Conservation (phyloP, 1,284 basidiomycete species). For the Cryptococcus sp. region DNA sequence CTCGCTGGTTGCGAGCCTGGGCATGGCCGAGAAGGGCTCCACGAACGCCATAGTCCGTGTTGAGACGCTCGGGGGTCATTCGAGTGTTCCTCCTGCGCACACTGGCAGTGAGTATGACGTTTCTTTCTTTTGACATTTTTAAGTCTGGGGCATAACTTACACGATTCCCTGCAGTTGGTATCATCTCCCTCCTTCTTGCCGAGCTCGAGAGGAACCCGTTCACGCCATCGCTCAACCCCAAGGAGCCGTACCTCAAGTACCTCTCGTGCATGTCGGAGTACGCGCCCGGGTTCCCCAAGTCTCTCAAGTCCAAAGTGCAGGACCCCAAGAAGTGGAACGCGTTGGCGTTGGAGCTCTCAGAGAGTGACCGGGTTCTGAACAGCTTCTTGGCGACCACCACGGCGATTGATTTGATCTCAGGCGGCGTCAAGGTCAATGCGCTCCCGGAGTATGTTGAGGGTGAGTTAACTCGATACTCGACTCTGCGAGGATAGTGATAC, state of each 20-base stretch:
- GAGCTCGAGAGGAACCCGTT: conserved; percentile 47
- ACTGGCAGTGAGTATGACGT: conserved; percentile 43
- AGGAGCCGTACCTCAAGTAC: conserved; percentile 51
- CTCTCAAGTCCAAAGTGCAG: conserved; percentile 37
- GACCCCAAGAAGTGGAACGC: conserved; percentile 48
- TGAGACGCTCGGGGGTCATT: conserved; percentile 49
- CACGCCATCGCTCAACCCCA: conserved; percentile 38
- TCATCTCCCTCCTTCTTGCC: conserved; percentile 45
- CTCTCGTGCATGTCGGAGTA: conserved; percentile 53
- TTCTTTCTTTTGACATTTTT: background rate
- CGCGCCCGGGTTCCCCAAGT: conserved; percentile 46
- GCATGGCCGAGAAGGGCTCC: conserved; percentile 54
- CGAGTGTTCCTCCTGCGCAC: conserved; percentile 47
- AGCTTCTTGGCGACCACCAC: conserved; percentile 48
- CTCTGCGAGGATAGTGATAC: background rate
- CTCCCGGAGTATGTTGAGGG: conserved; percentile 47
- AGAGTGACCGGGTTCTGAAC: conserved; percentile 31
- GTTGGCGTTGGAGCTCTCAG: conserved; percentile 47
- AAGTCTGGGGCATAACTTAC: background rate
- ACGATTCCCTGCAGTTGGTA: conserved; percentile 37
- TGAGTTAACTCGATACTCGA: conserved; percentile 13
- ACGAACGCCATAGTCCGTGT: conserved; percentile 43
- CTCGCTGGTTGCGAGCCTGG: conserved; percentile 45
- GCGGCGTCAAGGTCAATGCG: conserved; percentile 51
- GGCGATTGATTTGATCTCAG: conserved; percentile 46